A percentile compares a stretch with the other conserved stretches of the same genome.
These are phyloP conservation scores for Ogataea wickerhamii DNA, from an alignment of 805 yeast species.

Conservation along the genomic window DNA sequence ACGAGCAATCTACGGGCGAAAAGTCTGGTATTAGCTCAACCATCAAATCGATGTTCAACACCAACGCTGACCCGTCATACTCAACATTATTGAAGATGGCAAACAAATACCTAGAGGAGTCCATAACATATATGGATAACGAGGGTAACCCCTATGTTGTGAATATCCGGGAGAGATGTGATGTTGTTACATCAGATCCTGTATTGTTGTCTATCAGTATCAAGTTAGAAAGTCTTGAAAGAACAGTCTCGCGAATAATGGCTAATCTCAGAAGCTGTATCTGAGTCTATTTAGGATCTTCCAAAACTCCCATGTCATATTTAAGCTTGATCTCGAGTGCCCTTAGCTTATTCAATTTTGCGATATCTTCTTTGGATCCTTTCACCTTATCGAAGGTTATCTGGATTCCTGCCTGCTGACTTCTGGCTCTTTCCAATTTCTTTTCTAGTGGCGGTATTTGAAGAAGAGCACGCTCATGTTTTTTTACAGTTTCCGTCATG, in stretches of 20 bases:
- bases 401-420: constrained; percentile 40
- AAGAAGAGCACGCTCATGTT: constrained; percentile 35
- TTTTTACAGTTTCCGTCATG: constrained; percentile 33
- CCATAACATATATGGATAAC: constrained; percentile 53
- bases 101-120: constrained; percentile 55
- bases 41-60: constrained; percentile 24
- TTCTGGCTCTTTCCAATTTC: constrained; percentile 37
- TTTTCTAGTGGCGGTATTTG: constrained; percentile 14
- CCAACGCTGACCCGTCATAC: constrained; percentile 28
- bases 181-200: constrained; percentile 67
- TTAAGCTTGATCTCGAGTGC: constrained; percentile 12
- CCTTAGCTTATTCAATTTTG: constrained; percentile 19
- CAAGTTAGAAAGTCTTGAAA: constrained; percentile 60
- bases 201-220: constrained; percentile 57
- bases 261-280: constrained; percentile 20
- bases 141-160: constrained; percentile 43
- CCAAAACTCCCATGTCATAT: constrained; percentile 1
- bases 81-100: constrained; percentile 36
- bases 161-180: constrained; percentile 54
- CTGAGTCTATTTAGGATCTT: background rate
- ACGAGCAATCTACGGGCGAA: constrained; percentile 5
- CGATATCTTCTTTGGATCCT: constrained; percentile 23
- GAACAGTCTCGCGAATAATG: constrained; percentile 35
- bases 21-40: constrained; percentile 18
- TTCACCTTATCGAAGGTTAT: constrained; percentile 30